phyloP scores from a whole-genome alignment of 108 stramenopile genomes.

The Cyclostephanos tholiformis region DNA sequence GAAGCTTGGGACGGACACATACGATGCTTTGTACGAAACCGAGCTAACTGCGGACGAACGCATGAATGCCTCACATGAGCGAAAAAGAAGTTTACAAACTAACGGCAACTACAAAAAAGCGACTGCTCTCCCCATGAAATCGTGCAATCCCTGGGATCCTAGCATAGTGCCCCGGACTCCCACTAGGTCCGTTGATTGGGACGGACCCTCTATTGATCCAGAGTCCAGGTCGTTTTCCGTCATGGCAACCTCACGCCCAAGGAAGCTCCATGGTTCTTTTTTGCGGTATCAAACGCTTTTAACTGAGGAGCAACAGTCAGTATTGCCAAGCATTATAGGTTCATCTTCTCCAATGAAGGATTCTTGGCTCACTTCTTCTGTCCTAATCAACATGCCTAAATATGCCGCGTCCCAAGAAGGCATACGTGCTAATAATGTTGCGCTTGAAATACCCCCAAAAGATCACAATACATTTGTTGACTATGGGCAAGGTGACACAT shows the following conservation, averaged over 20 bases:
- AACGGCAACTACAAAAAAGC: not conserved
- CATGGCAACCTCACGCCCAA: slow-evolving; percentile 39
- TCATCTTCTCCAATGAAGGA: slow-evolving; percentile 20
- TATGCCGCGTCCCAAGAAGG: slow-evolving; percentile 17
- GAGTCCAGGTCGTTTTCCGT: slow-evolving; percentile 42
- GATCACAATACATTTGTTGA: slow-evolving; percentile 31
- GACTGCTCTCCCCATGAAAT: slow-evolving; percentile 26
- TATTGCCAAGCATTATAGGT: slow-evolving; percentile 10
- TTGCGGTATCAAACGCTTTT: slow-evolving; percentile 26
- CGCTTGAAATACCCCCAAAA: slow-evolving; percentile 20
- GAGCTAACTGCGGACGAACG: slow-evolving; percentile 27
- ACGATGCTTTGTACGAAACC: slow-evolving; percentile 38
- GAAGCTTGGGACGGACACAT: slow-evolving; percentile 14
- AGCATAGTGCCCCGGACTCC: slow-evolving; percentile 41
- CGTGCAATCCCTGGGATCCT: slow-evolving; percentile 45
- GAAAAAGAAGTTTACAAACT: not conserved
- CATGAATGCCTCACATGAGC: slow-evolving; percentile 6
- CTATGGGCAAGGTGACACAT: slow-evolving; percentile 35
- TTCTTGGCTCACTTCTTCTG: slow-evolving; percentile 45
- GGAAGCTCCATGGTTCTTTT: slow-evolving; percentile 36
- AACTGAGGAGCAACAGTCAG: slow-evolving; percentile 3
- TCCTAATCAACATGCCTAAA: slow-evolving; percentile 51
- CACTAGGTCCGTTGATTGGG: slow-evolving; percentile 24
- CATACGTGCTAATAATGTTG: not conserved
- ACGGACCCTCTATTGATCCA: slow-evolving; percentile 50